phyloP scores from a whole-genome alignment of 2,329 filamentous ascomycete species.

The Trichoderma harzianum region DNA sequence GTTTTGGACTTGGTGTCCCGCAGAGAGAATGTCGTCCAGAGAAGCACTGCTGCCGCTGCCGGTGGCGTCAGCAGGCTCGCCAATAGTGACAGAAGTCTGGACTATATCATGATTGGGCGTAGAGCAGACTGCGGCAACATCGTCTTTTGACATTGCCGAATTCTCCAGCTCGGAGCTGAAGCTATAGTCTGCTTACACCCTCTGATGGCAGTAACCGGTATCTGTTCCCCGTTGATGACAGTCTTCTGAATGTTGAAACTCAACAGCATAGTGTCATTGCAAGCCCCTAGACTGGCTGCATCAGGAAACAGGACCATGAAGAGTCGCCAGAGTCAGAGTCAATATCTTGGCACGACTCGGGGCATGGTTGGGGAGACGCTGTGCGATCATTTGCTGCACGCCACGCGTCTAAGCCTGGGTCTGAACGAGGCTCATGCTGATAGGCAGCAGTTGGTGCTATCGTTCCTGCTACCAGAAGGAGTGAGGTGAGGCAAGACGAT shows the following conservation, averaged over 20 bases:
- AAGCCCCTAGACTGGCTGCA: not conserved
- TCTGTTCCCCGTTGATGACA: not conserved
- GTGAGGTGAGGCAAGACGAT: not conserved
- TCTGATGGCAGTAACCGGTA: conserved; percentile 3
- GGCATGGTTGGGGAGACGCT: not conserved
- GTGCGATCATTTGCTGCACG: not conserved
- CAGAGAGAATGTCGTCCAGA: not conserved
- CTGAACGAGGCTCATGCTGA: not conserved
- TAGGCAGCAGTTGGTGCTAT: not conserved
- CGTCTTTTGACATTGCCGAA: not conserved
- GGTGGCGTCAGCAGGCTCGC: not conserved
- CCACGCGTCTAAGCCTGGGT: not conserved
- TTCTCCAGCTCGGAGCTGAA: not conserved
- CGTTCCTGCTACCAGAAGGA: not conserved
- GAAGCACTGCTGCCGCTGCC: not conserved
- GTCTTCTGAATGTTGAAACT: not conserved
- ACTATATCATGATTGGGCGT: conserved; percentile 5
- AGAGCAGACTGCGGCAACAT: conserved; percentile 11
- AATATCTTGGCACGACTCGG: not conserved
- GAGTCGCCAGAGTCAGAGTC: not conserved
- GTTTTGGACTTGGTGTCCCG: conserved; percentile 2
- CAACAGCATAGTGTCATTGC: conserved; percentile 11
- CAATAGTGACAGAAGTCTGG: conserved; percentile 2
- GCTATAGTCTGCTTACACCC: not conserved
- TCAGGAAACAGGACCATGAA: conserved; percentile 9